Evolutionary conservation across 2,329 filamentous ascomycete species (phyloP), one percentile per base, ranked within the genome.

Genomic region (Sporothrix dimorphospora): DNA sequence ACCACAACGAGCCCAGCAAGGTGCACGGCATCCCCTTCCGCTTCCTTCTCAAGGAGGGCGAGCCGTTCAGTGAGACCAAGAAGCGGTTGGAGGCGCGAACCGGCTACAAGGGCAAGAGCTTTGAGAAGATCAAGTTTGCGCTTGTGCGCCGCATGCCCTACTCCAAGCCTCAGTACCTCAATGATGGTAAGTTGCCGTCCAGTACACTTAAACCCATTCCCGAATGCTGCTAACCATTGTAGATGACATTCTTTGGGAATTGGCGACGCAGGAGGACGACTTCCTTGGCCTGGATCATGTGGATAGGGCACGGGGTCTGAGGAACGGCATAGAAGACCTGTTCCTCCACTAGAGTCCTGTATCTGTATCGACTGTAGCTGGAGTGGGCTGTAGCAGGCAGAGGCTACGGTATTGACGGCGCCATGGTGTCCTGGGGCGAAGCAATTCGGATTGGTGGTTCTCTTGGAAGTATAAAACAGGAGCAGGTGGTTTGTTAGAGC

Each of bases 61-160:
- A 99, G 81, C 85, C 87, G 51, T 98, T 99, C 82, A 90, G 89
- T 72, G 93, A 98, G 45, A 98, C 94, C 57, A 98, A 95, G 84
- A 94, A 97, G 82, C 90, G 96, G n/a, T 85, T 99, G 4, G 94
- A 96, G 77, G 95, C 94, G 81, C 88, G 95, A 73, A 97, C 93
- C 0, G 94, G 94, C 34, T 91, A 99, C 83, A 98, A 98, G 82
- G 97, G 96, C 81, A 99, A 99, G 85, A 94, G 94, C 76, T 94
- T 99, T 76, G 95, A 99, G 81, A 98, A 98, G 86, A 96, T 99
- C 81, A 98, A 97, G 82, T 98, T 99, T 84, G 92, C 94, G 7
- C 82, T 97, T 42, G 88, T 98, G 69, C 85, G 90, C 80, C 86
- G 92, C 79, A 86, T 89, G 69, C 85, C 85, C 55, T 97, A 93